A percentile compares a stretch with the other conserved stretches of the same genome.
Evolutionary conservation across 768 basidiomycete species (phyloP).

Genomic region (Suillus americanus): DNA sequence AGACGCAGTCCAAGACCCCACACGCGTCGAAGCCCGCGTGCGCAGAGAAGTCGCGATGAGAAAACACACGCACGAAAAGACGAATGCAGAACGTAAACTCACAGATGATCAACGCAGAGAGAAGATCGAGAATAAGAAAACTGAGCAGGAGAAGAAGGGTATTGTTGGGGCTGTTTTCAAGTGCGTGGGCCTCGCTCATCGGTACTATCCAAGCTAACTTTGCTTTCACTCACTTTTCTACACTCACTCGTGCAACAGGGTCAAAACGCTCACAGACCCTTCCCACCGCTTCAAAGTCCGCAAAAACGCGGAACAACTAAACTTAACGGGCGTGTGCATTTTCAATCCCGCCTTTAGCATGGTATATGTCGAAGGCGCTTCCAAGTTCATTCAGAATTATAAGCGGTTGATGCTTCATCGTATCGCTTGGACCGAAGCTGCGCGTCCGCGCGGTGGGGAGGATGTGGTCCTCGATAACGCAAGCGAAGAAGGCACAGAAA

Average conservation of each 20-base stretch:
- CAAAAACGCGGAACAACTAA: slow-evolving; percentile 92
- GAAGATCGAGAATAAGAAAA: slow-evolving; percentile 83
- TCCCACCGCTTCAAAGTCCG: slow-evolving; percentile 95
- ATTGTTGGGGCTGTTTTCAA: slow-evolving; percentile 87
- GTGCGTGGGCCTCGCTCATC: slow-evolving; percentile 42
- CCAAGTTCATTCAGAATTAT: slow-evolving; percentile 84
- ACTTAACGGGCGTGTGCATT: slow-evolving; percentile 85
- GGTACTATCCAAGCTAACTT: neutral
- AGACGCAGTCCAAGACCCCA: slow-evolving; percentile 96
- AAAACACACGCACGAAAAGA: slow-evolving; percentile 87
- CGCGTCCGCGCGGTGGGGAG: slow-evolving; percentile 72
- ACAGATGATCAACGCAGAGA: slow-evolving; percentile 88
- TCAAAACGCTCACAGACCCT: slow-evolving; percentile 87
- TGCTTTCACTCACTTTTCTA: neutral
- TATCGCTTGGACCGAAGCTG: slow-evolving; percentile 92
- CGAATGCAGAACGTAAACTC: slow-evolving; percentile 89
- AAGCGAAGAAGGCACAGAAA: slow-evolving; percentile 39
- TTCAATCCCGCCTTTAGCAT: slow-evolving; percentile 88
- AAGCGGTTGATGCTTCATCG: slow-evolving; percentile 83
- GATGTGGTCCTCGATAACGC: slow-evolving; percentile 66
- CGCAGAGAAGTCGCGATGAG: slow-evolving; percentile 90
- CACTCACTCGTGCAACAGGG: slow-evolving; percentile 40
- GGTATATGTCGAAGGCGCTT: slow-evolving; percentile 91
- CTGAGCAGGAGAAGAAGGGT: slow-evolving; percentile 84
- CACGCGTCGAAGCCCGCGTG: slow-evolving; percentile 94